Percentiles rank a stretch among this genome's conserved stretches.
Evolutionary conservation across 805 yeast species (phyloP).

Genomic region (Candida krabiensis): DNA sequence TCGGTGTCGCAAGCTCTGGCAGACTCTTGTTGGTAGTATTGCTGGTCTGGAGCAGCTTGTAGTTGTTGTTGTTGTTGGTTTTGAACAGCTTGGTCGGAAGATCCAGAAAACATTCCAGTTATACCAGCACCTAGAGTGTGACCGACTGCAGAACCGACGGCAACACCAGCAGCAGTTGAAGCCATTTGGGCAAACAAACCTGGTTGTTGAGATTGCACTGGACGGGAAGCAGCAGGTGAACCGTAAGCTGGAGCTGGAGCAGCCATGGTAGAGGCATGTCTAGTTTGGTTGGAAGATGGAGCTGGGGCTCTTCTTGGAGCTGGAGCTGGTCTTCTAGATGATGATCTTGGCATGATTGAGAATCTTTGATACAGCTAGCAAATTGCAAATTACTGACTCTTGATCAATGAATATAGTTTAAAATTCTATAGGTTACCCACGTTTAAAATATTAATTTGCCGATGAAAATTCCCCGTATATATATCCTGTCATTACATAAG

Average conservation of each 20-base stretch:
- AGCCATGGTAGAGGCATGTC: slow-evolving; percentile 80
- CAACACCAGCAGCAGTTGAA: slow-evolving; percentile 98
- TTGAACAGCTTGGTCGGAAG: slow-evolving; percentile 43
- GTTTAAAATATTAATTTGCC: too few relatives aligned
- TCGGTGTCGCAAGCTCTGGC: slow-evolving; percentile 79
- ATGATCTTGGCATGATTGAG: slow-evolving; percentile 34
- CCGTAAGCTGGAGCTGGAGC: slow-evolving; percentile 46
- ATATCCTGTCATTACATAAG: slow-evolving; percentile 4
- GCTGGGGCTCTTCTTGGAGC: slow-evolving; percentile 40
- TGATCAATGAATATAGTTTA: too few relatives aligned
- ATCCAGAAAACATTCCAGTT: slow-evolving; percentile 84
- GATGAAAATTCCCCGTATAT: too few relatives aligned
- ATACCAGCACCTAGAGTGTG: slow-evolving; percentile 96
- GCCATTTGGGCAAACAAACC: slow-evolving; percentile 98
- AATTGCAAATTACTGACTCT: too few relatives aligned
- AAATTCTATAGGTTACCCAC: too few relatives aligned
- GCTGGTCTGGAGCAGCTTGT: slow-evolving; percentile 19
- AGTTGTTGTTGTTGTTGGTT: slow-evolving; percentile 39
- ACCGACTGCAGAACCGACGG: slow-evolving; percentile 96
- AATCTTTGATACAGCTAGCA: too few relatives aligned
- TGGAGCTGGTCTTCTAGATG: slow-evolving; percentile 39
- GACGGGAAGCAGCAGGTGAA: slow-evolving; percentile 48
- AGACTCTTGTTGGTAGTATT: slow-evolving; percentile 40
- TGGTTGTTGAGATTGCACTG: slow-evolving; percentile 62
- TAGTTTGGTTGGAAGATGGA: slow-evolving; percentile 41